These are phyloP conservation scores for Proliferodiscus dingleyae DNA, from an alignment of 2,329 filamentous ascomycete species.

Conservation along the genomic window DNA sequence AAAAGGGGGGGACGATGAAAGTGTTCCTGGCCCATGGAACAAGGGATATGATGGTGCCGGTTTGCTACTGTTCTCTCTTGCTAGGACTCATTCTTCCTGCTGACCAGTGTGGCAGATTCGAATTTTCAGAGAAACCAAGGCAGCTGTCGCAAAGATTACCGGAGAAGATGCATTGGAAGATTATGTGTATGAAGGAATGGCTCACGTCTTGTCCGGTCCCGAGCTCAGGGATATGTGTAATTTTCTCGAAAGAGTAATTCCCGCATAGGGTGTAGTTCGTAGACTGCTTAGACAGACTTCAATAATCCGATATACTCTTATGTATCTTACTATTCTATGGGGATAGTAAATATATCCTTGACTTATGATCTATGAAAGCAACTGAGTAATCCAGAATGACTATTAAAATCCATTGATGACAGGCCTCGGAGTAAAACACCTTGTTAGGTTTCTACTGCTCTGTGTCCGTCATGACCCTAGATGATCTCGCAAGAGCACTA, in stretches of 20 bases:
- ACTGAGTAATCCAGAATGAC: too few relatives aligned
- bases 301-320: too few relatives aligned
- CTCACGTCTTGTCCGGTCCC: conserved; percentile 38
- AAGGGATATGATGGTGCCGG: conserved; percentile 43
- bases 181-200: conserved; percentile 44
- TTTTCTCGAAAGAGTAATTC: conserved; percentile 25
- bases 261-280: too few relatives aligned
- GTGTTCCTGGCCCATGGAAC: conserved; percentile 44
- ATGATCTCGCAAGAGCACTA: too few relatives aligned
- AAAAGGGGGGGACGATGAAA: conserved; percentile 33
- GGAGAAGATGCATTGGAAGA: conserved; percentile 34
- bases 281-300: too few relatives aligned
- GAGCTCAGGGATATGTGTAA: conserved; percentile 42
- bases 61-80: background rate
- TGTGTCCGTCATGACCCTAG: too few relatives aligned
- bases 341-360: too few relatives aligned
- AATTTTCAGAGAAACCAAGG: conserved; percentile 37
- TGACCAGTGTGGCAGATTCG: conserved; percentile 26
- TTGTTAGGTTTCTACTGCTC: too few relatives aligned
- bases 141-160: conserved; percentile 32
- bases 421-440: too few relatives aligned
- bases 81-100: background rate
- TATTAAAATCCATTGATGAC: too few relatives aligned
- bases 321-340: too few relatives aligned
- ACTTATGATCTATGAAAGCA: too few relatives aligned